phyloP scores from a whole-genome alignment of 768 basidiomycete species.

The Bullera alba region DNA sequence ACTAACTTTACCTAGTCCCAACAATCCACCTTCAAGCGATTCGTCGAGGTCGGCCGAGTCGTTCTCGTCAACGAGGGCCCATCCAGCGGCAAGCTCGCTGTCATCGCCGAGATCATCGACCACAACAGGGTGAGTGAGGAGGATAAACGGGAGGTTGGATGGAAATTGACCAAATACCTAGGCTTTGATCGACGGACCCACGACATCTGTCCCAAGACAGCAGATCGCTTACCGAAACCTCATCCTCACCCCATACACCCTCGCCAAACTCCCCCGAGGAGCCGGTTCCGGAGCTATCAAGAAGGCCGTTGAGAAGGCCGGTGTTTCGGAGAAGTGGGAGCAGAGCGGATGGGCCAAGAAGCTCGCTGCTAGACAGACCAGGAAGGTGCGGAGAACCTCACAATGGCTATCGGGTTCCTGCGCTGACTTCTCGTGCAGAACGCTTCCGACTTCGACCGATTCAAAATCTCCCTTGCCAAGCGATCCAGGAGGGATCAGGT shows the following conservation, averaged over 20 bases:
- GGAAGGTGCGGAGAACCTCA: constrained; percentile 50
- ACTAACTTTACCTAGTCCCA: constrained; percentile 4
- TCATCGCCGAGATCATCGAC: constrained; percentile 96
- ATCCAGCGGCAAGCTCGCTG: constrained; percentile 77
- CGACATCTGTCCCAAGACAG: constrained; percentile 85
- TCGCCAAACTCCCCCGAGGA: constrained; percentile 76
- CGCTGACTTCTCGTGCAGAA: constrained; percentile 30
- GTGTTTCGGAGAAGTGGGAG: constrained; percentile 78
- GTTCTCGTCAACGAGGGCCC: constrained; percentile 91
- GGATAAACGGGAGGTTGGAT: neutral
- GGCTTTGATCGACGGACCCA: constrained; percentile 94
- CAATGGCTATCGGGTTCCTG: neutral
- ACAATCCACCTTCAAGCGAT: constrained; percentile 66
- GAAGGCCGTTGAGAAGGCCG: constrained; percentile 83
- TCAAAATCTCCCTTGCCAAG: constrained; percentile 80
- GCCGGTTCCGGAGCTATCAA: constrained; percentile 74
- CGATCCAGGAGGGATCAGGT: constrained; percentile 66
- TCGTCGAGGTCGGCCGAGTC: constrained; percentile 97
- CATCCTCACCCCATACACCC: constrained; percentile 75
- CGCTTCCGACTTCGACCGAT: constrained; percentile 85
- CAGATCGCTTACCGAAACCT: constrained; percentile 85
- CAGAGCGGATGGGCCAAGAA: constrained; percentile 81
- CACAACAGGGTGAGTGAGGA: constrained; percentile 77
- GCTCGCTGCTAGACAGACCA: constrained; percentile 64
- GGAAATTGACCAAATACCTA: constrained; percentile 39